Percentiles rank a stretch among this genome's conserved stretches.
These are phyloP conservation scores for Solanum pennellii DNA, from an alignment of 257 asterid species.

Conservation along the genomic window DNA sequence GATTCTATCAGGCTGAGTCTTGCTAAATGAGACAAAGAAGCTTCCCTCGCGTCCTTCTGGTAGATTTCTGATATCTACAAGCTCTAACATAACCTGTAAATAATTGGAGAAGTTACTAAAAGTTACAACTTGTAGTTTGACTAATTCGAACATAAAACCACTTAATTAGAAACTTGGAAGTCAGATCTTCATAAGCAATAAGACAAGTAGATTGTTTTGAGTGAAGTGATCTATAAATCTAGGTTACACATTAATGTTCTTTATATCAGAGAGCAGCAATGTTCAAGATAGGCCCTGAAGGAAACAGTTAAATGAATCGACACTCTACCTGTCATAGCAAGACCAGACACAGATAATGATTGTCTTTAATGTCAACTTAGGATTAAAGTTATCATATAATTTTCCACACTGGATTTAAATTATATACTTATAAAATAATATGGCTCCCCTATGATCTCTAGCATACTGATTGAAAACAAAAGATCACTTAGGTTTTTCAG, in stretches of 20 bases:
- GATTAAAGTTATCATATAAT: background rate
- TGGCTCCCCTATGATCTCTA: background rate
- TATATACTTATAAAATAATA: background rate
- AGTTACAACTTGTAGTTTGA: background rate
- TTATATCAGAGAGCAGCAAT: background rate
- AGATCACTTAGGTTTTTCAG: background rate
- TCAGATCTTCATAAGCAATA: background rate
- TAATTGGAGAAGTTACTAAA: background rate
- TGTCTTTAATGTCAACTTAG: background rate
- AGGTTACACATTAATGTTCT: background rate
- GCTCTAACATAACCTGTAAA: conserved; percentile 84
- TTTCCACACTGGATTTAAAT: background rate
- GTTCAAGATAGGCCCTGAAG: background rate
- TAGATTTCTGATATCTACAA: conserved; percentile 57
- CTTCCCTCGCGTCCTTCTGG: conserved; percentile 59
- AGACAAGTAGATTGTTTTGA: background rate
- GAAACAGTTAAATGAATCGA: background rate
- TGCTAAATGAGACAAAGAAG: conserved; percentile 54
- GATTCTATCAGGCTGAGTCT: conserved; percentile 67
- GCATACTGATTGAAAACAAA: background rate
- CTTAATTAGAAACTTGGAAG: background rate
- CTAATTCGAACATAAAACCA: background rate
- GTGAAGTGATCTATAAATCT: background rate
- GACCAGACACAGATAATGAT: background rate
- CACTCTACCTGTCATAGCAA: background rate